Base-by-base conservation (phyloP, 2,329 filamentous ascomycete species). In the Trichoderma atroviride region DNA sequence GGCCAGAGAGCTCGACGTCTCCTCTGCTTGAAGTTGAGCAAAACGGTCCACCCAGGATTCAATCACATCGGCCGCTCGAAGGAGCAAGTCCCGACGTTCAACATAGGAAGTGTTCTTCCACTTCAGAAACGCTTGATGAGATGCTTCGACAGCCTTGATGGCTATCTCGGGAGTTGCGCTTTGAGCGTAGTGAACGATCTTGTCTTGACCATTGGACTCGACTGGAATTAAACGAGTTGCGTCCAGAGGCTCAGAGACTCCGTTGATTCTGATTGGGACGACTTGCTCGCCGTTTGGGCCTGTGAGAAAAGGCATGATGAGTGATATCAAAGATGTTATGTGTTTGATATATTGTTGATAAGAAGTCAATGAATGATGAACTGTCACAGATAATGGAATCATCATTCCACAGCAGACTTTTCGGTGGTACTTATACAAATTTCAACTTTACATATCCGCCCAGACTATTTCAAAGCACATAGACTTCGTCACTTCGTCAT, bases 31-130 rank as follows among this genome's bases (percentile, higher is more conserved):
- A 77, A 89, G 90, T 33, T 82, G 76, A 13, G 79, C 80, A n/a
- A 93, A 79, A 77, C 94, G 91, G 7, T 87, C 84, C 31, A 82
- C 81, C 11, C 91, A 86, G 33, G 77, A 79, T 40, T 87, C 82
- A 71, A 94, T 82, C 60, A 94, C 79, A 11, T 89, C 87, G 9
- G 90, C 89, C 0, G 91, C 89, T 75, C 87, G 89, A 68, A 91
- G 81, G 69, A 96, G 84, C 72, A 96, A 88, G 71, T 91, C 87
- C 43, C 92, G 88, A 43, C 91, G 89, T 24, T 84, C 76, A 37
- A 82, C 76, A 1, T 89, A 86, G 59, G 87, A 88, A 2, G 86
- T 86, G 72, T 86, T 86, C 55, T 86, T 84, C 93, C 93, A 96
- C 70, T 85, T 79, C 52, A 85, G 85, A 78, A 92, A 90, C 0